Evolutionary conservation across 768 basidiomycete genomes (phyloP).

Genomic region (Tremella fuciformis): DNA sequence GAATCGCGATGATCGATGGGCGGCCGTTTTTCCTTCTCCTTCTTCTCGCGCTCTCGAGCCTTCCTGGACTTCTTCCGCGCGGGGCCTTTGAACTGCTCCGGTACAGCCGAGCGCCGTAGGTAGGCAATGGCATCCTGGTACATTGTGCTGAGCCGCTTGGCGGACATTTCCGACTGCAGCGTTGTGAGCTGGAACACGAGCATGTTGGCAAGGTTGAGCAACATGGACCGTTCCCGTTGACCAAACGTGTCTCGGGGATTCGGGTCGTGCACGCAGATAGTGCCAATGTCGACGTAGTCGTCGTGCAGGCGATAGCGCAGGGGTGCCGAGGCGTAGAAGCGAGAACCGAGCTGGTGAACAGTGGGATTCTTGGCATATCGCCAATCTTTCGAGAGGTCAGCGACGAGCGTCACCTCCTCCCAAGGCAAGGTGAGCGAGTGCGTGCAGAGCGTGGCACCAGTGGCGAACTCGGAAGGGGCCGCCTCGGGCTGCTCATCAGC

Average conservation of each 20-base stretch:
- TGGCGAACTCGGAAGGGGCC: not conserved
- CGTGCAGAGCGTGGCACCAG: not conserved
- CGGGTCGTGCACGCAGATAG: slow-evolving; percentile 30
- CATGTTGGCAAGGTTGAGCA: slow-evolving; percentile 45
- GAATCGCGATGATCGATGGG: not conserved
- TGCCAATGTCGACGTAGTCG: slow-evolving; percentile 33
- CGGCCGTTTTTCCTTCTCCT: not conserved
- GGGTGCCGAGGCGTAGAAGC: slow-evolving; percentile 40
- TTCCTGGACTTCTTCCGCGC: not conserved
- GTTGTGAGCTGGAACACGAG: slow-evolving; percentile 46
- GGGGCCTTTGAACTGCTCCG: slow-evolving; percentile 10
- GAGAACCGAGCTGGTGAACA: slow-evolving; percentile 14
- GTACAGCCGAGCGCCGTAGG: slow-evolving; percentile 33
- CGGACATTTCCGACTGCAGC: slow-evolving; percentile 38
- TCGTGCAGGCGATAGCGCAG: slow-evolving; percentile 26
- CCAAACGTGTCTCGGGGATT: slow-evolving; percentile 29
- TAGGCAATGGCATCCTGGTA: slow-evolving; percentile 38
- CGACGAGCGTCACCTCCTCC: slow-evolving; percentile 10
- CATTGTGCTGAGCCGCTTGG: slow-evolving; percentile 30
- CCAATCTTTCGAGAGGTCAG: slow-evolving; percentile 37
- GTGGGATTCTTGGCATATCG: slow-evolving; percentile 28
- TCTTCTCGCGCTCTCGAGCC: not conserved
- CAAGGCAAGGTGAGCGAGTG: not conserved
- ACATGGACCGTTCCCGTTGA: slow-evolving; percentile 23
- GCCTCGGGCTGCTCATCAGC: not conserved